phyloP scores from a whole-genome alignment of 768 basidiomycete genomes.

The Tulasnella sp. region DNA sequence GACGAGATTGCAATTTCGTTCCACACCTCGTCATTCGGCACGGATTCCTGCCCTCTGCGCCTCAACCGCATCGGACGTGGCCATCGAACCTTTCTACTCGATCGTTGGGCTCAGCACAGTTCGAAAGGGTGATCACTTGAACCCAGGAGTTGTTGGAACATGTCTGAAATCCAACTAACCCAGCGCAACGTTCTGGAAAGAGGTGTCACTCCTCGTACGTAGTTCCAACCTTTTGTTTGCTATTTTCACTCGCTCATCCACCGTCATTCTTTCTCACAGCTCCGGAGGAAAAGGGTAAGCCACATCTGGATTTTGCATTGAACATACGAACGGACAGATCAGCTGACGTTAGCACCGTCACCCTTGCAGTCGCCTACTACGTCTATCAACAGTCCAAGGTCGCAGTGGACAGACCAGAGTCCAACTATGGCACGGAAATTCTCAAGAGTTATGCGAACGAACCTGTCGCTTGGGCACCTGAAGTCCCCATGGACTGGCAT shows the following conservation, averaged over 20 bases:
- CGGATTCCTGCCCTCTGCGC: background rate
- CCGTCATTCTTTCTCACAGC: slow-evolving; percentile 12
- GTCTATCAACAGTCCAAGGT: slow-evolving; percentile 30
- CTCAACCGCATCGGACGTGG: background rate
- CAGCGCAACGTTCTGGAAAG: slow-evolving; percentile 26
- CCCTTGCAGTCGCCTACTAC: slow-evolving; percentile 29
- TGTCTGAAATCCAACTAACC: slow-evolving; percentile 26
- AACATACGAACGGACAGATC: background rate
- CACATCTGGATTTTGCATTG: background rate
- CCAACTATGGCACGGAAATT: slow-evolving; percentile 21
- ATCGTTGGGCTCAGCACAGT: background rate
- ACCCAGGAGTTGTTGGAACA: slow-evolving; percentile 15
- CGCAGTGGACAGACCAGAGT: slow-evolving; percentile 21
- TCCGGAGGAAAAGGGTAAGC: slow-evolving; percentile 34
- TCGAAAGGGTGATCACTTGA: background rate
- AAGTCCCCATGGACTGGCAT: slow-evolving; percentile 30
- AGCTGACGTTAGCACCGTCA: background rate
- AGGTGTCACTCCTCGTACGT: slow-evolving; percentile 34
- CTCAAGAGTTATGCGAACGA: slow-evolving; percentile 18
- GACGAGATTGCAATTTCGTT: slow-evolving; percentile 15
- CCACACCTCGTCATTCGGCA: background rate
- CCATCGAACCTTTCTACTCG: background rate
- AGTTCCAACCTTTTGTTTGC: background rate
- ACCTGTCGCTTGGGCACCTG: slow-evolving; percentile 33
- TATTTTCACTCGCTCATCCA: background rate